Evolutionary conservation across 805 yeast genomes (phyloP).

Genomic region (Metschnikowia dekortorum): DNA sequence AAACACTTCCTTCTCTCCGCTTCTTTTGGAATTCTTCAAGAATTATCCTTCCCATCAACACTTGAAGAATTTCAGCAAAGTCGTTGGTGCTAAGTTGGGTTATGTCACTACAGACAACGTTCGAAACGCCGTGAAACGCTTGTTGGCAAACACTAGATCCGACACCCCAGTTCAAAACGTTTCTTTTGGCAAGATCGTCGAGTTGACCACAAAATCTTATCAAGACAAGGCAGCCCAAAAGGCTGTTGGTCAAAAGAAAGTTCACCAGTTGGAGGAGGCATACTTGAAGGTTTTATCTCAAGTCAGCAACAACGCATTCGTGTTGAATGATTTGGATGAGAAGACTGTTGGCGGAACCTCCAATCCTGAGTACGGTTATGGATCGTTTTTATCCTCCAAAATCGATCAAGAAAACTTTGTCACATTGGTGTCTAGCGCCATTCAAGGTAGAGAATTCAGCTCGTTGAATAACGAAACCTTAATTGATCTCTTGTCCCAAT

Average conservation of each 20-base stretch:
- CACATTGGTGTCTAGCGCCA: slow-evolving; percentile 41
- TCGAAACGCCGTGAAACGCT: slow-evolving; percentile 40
- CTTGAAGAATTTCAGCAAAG: slow-evolving; percentile 45
- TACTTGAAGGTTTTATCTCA: slow-evolving; percentile 73
- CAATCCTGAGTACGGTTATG: slow-evolving; percentile 86
- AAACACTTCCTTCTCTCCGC: slow-evolving; percentile 51
- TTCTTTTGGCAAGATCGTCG: slow-evolving; percentile 48
- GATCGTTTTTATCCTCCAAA: slow-evolving; percentile 58
- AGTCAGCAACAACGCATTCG: slow-evolving; percentile 50
- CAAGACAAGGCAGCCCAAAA: slow-evolving; percentile 18
- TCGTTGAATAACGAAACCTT: slow-evolving; percentile 45
- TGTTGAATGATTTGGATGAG: slow-evolving; percentile 57
- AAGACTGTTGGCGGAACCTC: slow-evolving; percentile 40
- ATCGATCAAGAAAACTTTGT: slow-evolving; percentile 47
- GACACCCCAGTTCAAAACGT: slow-evolving; percentile 59
- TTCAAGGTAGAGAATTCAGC: slow-evolving; percentile 41
- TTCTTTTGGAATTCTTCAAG: slow-evolving; percentile 71
- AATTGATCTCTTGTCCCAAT: slow-evolving; percentile 57
- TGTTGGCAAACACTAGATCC: slow-evolving; percentile 49
- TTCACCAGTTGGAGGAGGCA: slow-evolving; percentile 61
- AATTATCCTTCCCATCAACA: slow-evolving; percentile 45
- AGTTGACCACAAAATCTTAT: slow-evolving; percentile 26
- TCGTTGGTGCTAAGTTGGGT: slow-evolving; percentile 55
- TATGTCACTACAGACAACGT: slow-evolving; percentile 37
- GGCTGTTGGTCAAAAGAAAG: slow-evolving; percentile 42